Conservation (phyloP, 352 stramenopile species). For the Saprolegnia diclina region DNA sequence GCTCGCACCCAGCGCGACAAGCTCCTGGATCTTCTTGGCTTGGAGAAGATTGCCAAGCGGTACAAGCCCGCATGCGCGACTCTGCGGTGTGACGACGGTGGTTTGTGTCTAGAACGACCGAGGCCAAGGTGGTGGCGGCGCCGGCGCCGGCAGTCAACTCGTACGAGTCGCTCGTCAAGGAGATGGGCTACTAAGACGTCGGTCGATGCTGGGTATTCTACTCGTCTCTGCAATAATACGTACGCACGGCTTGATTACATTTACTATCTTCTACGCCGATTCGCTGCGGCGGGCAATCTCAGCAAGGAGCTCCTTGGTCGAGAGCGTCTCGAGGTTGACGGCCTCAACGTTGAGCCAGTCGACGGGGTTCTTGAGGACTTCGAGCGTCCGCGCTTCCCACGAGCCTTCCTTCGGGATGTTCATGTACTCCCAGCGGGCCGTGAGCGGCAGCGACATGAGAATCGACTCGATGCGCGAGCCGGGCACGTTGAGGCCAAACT, state of each 20-base stretch:
- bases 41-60: conserved; percentile 49
- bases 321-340: conserved; percentile 63
- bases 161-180: conserved; percentile 69
- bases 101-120: neutral
- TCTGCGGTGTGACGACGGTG: conserved; percentile 24
- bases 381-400: conserved; percentile 90
- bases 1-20: conserved; percentile 52
- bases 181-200: conserved; percentile 58
- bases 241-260: no score
- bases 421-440: conserved; percentile 96
- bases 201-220: no score
- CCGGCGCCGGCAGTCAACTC: conserved; percentile 19
- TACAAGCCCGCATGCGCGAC: conserved; percentile 42
- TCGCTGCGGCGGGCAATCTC: conserved; percentile 73
- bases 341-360: conserved; percentile 89
- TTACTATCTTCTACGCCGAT: conserved; percentile 20
- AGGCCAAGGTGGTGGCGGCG: conserved; percentile 11
- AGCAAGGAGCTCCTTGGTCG: conserved; percentile 63
- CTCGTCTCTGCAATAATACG: no score
- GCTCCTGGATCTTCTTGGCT: conserved; percentile 52
- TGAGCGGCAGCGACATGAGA: conserved; percentile 97
- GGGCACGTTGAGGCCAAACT: conserved; percentile 96
- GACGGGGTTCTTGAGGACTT: conserved; percentile 90
- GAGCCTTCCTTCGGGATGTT: conserved; percentile 72
- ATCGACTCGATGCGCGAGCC: conserved; percentile 97